Percentiles rank a stretch among this genome's conserved stretches.
Evolutionary conservation across 257 asterid genomes (phyloP).

Genomic region (Solanum infundibuliforme): DNA sequence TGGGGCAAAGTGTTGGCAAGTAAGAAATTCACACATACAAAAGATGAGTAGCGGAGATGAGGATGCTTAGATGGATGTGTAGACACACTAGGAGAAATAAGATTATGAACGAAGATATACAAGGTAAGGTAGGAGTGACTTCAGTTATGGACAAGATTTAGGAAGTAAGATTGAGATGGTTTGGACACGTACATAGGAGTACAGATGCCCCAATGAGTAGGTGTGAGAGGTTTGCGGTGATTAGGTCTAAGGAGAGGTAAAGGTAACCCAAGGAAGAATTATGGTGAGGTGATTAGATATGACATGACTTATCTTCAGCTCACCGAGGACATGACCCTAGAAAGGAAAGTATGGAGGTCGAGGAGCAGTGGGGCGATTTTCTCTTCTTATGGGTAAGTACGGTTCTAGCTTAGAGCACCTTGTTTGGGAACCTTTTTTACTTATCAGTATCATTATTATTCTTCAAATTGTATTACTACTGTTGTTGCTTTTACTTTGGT

Average conservation of each 20-base stretch:
- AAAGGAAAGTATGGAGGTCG: neutral
- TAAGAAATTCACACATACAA: neutral
- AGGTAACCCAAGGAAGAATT: neutral
- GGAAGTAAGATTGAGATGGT: neutral
- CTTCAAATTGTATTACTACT: neutral
- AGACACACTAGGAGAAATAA: neutral
- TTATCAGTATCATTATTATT: neutral
- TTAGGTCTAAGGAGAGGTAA: neutral
- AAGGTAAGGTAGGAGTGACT: neutral
- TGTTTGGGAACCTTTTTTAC: neutral
- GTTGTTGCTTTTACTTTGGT: neutral
- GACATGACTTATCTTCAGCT: neutral
- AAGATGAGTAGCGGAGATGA: neutral
- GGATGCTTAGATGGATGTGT: neutral
- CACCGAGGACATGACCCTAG: neutral
- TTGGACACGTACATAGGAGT: neutral
- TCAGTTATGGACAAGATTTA: neutral
- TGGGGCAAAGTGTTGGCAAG: neutral
- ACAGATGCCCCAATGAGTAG: neutral
- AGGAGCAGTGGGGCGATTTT: neutral
- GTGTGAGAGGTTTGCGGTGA: neutral
- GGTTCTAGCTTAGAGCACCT: neutral
- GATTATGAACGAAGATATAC: neutral
- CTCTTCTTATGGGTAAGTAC: neutral
- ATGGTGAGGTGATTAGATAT: neutral